Conservation (phyloP, 768 basidiomycete genomes). For the Collybia nuda region DNA sequence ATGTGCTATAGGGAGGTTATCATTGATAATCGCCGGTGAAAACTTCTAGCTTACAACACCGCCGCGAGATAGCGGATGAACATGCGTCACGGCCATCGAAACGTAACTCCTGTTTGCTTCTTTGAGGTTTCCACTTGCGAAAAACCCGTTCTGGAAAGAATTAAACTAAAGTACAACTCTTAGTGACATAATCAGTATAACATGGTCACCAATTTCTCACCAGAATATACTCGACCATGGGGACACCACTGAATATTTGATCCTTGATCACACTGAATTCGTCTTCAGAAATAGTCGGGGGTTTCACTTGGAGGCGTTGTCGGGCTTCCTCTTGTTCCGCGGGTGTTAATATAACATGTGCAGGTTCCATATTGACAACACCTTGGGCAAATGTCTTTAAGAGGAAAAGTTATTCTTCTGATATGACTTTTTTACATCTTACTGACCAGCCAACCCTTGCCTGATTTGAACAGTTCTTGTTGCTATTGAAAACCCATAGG, state of each 20-base stretch:
- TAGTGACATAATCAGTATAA: neutral
- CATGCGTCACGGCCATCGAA: constrained; percentile 31
- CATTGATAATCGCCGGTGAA: neutral
- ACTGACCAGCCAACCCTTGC: constrained; percentile 28
- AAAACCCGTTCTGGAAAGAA: constrained; percentile 18
- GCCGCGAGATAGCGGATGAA: constrained; percentile 49
- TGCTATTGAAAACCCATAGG: constrained; percentile 15
- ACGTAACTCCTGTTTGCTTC: constrained; percentile 29
- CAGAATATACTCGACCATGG: constrained; percentile 28
- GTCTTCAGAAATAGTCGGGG: constrained; percentile 23
- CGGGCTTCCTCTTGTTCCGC: constrained; percentile 21
- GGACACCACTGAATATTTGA: constrained; percentile 23
- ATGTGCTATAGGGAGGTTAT: constrained; percentile 17
- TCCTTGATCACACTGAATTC: constrained; percentile 25
- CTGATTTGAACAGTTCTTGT: constrained; percentile 22
- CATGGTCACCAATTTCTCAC: constrained; percentile 13
- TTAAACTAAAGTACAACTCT: constrained; percentile 23
- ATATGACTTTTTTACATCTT: neutral
- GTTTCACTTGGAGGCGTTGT: constrained; percentile 22
- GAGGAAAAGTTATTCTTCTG: neutral
- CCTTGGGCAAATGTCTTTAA: constrained; percentile 28
- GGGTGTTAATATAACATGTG: constrained; percentile 20
- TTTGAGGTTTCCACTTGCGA: constrained; percentile 20
- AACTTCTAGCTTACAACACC: constrained; percentile 23
- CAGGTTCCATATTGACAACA: constrained; percentile 25